Conservation (phyloP, 345 rosid species). For the Microthlaspi erraticum region DNA sequence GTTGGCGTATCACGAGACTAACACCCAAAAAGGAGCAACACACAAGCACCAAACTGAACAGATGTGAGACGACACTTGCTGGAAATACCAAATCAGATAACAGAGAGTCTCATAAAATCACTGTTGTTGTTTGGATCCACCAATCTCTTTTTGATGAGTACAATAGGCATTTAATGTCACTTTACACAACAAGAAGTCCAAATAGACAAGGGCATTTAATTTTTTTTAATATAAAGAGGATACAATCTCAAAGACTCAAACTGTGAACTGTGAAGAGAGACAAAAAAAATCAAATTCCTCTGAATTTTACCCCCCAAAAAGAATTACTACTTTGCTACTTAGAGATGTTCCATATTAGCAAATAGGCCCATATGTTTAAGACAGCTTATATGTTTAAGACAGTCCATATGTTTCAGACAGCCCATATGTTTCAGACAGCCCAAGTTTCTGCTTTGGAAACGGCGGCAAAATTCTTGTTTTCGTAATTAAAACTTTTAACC, state of each 20-base stretch:
- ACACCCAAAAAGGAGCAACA: conserved; percentile 16
- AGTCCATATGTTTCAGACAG: background rate
- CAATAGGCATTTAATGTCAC: conserved; percentile 27
- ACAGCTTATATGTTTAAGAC: background rate
- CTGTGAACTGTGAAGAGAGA: too few species aligned
- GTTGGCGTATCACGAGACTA: conserved; percentile 32
- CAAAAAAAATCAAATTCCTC: too few species aligned
- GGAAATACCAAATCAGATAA: background rate
- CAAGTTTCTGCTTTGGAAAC: conserved; percentile 15
- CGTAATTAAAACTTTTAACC: background rate
- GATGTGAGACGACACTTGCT: conserved; percentile 30
- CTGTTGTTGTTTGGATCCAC: conserved; percentile 21
- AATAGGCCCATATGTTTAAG: conserved; percentile 4
- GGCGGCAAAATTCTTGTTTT: conserved; percentile 17
- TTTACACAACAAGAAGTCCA: background rate
- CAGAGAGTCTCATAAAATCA: background rate
- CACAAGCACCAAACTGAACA: conserved; percentile 19
- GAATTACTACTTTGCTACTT: too few species aligned
- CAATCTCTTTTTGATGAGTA: background rate
- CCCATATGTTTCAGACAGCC: background rate
- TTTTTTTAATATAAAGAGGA: too few species aligned
- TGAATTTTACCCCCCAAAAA: too few species aligned
- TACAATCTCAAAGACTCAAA: too few species aligned
- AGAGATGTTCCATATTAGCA: too few species aligned
- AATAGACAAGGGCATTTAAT: background rate